Evolutionary conservation across 2,329 filamentous ascomycete species (phyloP), one percentile per base, ranked within the genome.

Genomic region (Aureobasidium uvarum): DNA sequence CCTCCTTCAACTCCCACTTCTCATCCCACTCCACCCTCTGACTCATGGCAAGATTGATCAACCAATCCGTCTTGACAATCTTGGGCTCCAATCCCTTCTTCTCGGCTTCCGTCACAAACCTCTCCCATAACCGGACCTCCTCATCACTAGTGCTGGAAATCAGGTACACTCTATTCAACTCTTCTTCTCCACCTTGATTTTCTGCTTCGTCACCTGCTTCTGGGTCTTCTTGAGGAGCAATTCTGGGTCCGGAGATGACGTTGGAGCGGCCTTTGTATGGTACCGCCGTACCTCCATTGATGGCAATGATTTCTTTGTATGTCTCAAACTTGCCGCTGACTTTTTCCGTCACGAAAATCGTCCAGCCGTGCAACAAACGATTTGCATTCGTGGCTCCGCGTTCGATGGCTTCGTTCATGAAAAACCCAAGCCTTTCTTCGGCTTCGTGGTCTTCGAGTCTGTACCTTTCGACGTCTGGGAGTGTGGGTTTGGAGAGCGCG

Each of bases 41-140:
- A 71, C 86, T 87, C 90, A 99, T 94, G 5, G 92, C 91, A 67
- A 92, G 88, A 72, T 93, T 89, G 66, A 99, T 80, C 71, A 99
- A 76, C 95, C 95, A 99, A 74, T 99, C 93, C 2, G 90, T 85
- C 54, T 85, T 85, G 28, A 97, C 92, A 46, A 99, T 87, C 62
- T 90, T 83, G 2, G 93, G 89, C 69, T 88, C 84, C 84, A 94
- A 92, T 73, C 91, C 88, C 51, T 90, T 88, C 70, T 88, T 89
- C 68, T 83, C 80, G 2, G 91, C 93, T 85, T 96, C 88, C 60
- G 90, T 86, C 65, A 86, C 83, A 75, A 99, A 99, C 67, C 86
- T 87, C 16, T 83, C 80, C 91, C 93, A 97, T 65, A 96, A 78
- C 68, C 84, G 84, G 74, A 84, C 84, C 75, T 98, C 93, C 2